Conservation (phyloP, 2,329 filamentous ascomycete species). For the Rutstroemia sp. region DNA sequence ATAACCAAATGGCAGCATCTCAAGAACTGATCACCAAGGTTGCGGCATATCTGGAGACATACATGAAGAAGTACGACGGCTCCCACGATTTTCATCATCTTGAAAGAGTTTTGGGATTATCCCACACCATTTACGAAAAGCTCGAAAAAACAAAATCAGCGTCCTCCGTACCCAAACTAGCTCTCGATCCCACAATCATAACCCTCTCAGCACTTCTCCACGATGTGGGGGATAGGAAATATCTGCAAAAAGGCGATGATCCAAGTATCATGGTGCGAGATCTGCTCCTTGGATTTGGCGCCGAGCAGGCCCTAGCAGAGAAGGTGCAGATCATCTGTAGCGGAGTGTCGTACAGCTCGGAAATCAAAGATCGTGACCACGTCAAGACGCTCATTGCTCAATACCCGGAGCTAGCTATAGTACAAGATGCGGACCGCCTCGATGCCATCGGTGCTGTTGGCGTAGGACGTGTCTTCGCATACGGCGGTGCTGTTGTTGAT, state of each 20-base stretch:
- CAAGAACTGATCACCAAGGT: too few relatives aligned
- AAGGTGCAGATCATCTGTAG: constrained; percentile 66
- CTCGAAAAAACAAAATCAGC: constrained; percentile 22
- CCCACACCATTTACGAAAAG: constrained; percentile 35
- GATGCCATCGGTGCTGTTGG: constrained; percentile 86
- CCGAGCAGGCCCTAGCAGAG: constrained; percentile 49
- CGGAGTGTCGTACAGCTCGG: constrained; percentile 71
- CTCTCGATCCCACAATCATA: constrained; percentile 49
- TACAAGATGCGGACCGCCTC: constrained; percentile 89
- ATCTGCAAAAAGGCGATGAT: constrained; percentile 36
- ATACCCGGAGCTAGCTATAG: constrained; percentile 70
- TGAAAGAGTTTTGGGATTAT: constrained; percentile 63
- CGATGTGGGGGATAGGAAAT: constrained; percentile 80
- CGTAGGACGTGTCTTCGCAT: constrained; percentile 70
- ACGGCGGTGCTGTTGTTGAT: constrained; percentile 48
- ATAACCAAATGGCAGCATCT: too few relatives aligned
- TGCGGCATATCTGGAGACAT: too few relatives aligned
- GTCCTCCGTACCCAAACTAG: constrained; percentile 8
- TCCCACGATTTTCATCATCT: constrained; percentile 86
- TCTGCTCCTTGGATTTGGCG: constrained; percentile 50
- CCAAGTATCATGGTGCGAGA: constrained; percentile 36
- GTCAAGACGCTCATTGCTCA: constrained; percentile 52
- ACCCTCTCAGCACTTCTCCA: constrained; percentile 69
- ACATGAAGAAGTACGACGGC: constrained; percentile 70
- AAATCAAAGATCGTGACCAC: constrained; percentile 54